Evolutionary conservation across 768 basidiomycete genomes (phyloP), one percentile per base, ranked within the genome.

Genomic region (Mycena chlorophos): DNA sequence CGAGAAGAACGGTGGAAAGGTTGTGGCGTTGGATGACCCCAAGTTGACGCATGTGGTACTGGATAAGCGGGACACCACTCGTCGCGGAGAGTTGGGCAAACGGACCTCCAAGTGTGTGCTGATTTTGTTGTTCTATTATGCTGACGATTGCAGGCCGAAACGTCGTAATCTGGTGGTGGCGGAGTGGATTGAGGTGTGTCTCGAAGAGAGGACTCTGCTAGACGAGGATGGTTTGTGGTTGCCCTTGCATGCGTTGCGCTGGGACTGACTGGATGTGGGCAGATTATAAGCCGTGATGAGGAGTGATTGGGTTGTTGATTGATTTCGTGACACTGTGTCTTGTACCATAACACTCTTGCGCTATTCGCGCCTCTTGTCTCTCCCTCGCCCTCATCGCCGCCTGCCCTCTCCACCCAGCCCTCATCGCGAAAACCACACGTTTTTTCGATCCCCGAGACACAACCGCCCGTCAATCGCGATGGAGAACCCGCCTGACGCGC

Each of bases 11-110:
- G 94, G 94, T 39, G 95, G 95, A 1, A 79, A 72, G 47, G 64
- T 94, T 6, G 85, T 79, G 12, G 81, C 80, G 52, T 75, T 97
- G 3, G 72, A 81, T 52, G 85, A 97, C 49, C 79, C 87, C 22
- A 91, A 87, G 66, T 74, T 98, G 37, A 96, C 94, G 0, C 95
- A 98, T 68, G 72, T 96, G 42, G 75, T 97, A 38, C 67, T 94
- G 51, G 89, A 94, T 73, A 89, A 89, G 70, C 84, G 88, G 8
- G 93, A 95, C 62, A 80, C 79, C 46, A 85, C 82, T 60, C 83
- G 92, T 31, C 84, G 91, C 51, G 67, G 81, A 26, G 83, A 86
- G 56, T 75, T 95, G 56, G 85, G 87, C 65, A 82, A 81, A 63
- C 80, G 79, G 45, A 91, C 91, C 5, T 82, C 86, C 10, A 79